These are phyloP conservation scores for Brassica napus DNA, from an alignment of 345 rosid species.

Conservation along the genomic window Da-Ae NC_063451.1:28401501-28402000, in stretches of 20 bases:
- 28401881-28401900: conserved; percentile 9
- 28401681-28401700: conserved; percentile 9
- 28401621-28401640: conserved; percentile 37
- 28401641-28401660: background rate
- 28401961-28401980: conserved; percentile 6
- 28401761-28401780: background rate
- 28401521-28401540: background rate
- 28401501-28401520: background rate
- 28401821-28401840: background rate
- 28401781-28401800: conserved; percentile 11
- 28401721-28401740: background rate
- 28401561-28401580: conserved; percentile 74
- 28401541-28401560: background rate
- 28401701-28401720: background rate
- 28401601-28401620: conserved; percentile 88
- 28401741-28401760: background rate
- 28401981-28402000: conserved; percentile 2
- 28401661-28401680: background rate
- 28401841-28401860: background rate
- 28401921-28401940: conserved; percentile 31
- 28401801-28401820: background rate
- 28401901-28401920: background rate
- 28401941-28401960: conserved; percentile 4
- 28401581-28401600: conserved; percentile 77
- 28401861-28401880: background rate